Base-by-base conservation (phyloP, 257 asterid genomes). In the Nicotiana noctiflora region DNA sequence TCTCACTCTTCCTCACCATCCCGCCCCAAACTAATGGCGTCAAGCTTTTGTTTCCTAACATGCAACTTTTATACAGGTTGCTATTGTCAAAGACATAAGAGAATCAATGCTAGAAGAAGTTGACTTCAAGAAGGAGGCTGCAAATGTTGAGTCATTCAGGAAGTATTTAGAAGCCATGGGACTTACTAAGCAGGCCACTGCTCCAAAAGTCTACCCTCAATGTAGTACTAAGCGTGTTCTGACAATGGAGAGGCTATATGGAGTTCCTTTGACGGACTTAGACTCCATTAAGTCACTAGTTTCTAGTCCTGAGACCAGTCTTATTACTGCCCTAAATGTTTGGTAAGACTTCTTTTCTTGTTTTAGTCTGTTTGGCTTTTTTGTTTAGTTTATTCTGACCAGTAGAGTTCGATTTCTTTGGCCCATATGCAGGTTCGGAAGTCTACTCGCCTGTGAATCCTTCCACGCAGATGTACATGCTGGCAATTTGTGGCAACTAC, bases 381-480 rank as follows among this genome's bases (percentile, higher is more conserved):
- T 37, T 75, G 77, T 32, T 40, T 49, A 23, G 76, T 62, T 59
- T 21, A 44, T 0, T 70, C 77, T 70, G 77, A 70, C 83, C 84
- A 51, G 44, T 75, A 31, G 46, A 78, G 51, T 76, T 81, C 2
- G 7, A 8, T 66, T 3, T 77, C 46, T 31, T 21, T 37, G 40
- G 67, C 32, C n/a, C 77, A 59, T 83, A 46, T 83, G 72, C 82
- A 95, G 99, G 99, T 95, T 93, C 85, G 99, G 99, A 75, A 95
- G 99, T 88, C 85, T 95, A 88, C 96, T 95, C 87, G 95, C 91
- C 53, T 95, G 99, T 60, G 98, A 95, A 77, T 87, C 89, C 82
- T 95, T 95, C 86, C 99, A 95, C 76, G 99, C 99, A 23, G 99
- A 95, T 75, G 98, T 95, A 75, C 99, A 95, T 79, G 98, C 99